Evolutionary conservation across 805 yeast genomes (phyloP).

Genomic region (Wickerhamomyces chambardii): DNA sequence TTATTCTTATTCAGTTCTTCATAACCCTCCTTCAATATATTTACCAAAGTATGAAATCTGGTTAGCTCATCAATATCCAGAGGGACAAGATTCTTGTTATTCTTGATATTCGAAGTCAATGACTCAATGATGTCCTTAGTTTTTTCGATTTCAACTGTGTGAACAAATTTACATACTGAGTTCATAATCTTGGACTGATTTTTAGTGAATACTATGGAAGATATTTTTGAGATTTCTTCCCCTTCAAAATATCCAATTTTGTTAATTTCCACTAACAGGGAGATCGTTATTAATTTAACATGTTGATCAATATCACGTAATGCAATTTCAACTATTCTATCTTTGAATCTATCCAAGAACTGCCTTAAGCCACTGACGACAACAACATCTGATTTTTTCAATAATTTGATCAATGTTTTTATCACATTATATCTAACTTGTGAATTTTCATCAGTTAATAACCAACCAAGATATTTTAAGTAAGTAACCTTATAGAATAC

Average conservation of each 20-base stretch:
- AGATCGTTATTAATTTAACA: conserved; percentile 43
- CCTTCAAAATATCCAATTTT: conserved; percentile 57
- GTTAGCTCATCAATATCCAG: conserved; percentile 21
- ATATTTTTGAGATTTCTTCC: conserved; percentile 36
- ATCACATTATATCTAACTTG: conserved; percentile 59
- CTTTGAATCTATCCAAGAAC: conserved; percentile 67
- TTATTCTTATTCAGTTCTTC: conserved; percentile 5
- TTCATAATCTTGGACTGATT: conserved; percentile 21
- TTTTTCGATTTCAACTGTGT: conserved; percentile 31
- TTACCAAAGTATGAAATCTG: conserved; percentile 18
- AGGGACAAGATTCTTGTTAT: conserved; percentile 9
- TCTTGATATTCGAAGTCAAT: conserved; percentile 21
- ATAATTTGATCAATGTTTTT: conserved; percentile 41
- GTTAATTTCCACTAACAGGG: conserved; percentile 45
- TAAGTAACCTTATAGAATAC: conserved; percentile 60
- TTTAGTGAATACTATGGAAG: conserved; percentile 33
- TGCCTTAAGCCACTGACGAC: conserved; percentile 62
- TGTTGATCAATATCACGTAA: conserved; percentile 42
- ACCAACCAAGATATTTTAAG: conserved; percentile 77
- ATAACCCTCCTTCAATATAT: conserved; percentile 21
- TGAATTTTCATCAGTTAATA: conserved; percentile 61
- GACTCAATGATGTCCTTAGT: conserved; percentile 27
- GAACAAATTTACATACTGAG: conserved; percentile 49
- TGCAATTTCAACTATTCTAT: conserved; percentile 57
- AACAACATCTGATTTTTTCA: conserved; percentile 23